Conservation (phyloP, 768 basidiomycete genomes). For the Phlebiopsis flavidoalba region DNA sequence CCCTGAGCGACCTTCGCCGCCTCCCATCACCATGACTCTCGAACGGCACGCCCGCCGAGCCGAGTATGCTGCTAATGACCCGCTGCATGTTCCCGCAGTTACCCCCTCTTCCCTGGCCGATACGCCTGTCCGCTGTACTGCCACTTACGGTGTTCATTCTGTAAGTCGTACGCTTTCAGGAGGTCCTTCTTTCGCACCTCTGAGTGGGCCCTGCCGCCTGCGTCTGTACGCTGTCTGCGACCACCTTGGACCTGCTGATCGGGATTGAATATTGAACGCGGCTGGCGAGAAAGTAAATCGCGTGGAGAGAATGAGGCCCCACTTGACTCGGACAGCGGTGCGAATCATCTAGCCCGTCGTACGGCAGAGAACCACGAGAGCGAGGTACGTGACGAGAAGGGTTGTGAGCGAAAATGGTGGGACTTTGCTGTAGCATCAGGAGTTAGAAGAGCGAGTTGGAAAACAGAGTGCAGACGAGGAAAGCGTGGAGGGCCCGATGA, state of each 20-base stretch:
- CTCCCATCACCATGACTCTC: conserved; percentile 36
- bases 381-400: conserved; percentile 68
- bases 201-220: conserved; percentile 5
- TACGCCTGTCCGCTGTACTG: conserved; percentile 30
- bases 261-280: conserved; percentile 37
- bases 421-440: conserved; percentile 56
- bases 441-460: conserved; percentile 36
- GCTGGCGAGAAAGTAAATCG: conserved; percentile 46
- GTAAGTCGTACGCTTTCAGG: conserved; percentile 63
- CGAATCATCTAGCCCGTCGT: conserved; percentile 74
- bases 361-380: conserved; percentile 69
- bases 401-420: conserved; percentile 74
- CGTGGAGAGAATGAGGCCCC: conserved; percentile 58
- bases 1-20: conserved; percentile 21
- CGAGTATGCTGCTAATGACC: conserved; percentile 41
- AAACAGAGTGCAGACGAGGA: conserved; percentile 39
- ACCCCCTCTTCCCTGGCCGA: neutral
- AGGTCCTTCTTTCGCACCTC: conserved; percentile 14
- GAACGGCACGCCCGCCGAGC: conserved; percentile 25
- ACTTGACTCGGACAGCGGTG: conserved; percentile 68
- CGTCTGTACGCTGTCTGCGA: conserved; percentile 6
- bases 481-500: conserved; percentile 45
- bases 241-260: conserved; percentile 25
- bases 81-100: conserved; percentile 32
- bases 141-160: conserved; percentile 56